Evolutionary conservation across 345 rosid genomes (phyloP).

Genomic region (Linum tenue): DNA sequence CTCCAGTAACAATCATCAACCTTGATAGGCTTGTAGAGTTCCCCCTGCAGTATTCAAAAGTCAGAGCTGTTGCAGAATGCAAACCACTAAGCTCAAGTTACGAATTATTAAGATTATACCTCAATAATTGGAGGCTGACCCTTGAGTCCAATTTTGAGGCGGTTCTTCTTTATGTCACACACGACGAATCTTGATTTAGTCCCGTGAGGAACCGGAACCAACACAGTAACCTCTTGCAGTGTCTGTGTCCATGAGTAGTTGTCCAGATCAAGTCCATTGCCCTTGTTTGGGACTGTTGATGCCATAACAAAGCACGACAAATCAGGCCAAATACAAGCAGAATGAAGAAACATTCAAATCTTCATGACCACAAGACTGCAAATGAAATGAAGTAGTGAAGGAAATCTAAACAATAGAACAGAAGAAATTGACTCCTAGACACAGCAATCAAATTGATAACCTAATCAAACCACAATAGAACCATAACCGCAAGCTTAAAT

Average conservation of each 20-base stretch:
- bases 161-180: slow-evolving; percentile 81
- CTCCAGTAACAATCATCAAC: slow-evolving; percentile 93
- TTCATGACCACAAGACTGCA: not conserved
- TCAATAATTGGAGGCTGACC: slow-evolving; percentile 75
- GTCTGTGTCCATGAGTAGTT: slow-evolving; percentile 84
- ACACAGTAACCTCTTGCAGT: slow-evolving; percentile 69
- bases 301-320: not conserved
- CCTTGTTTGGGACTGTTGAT: slow-evolving; percentile 67
- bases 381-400: not conserved
- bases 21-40: slow-evolving; percentile 49
- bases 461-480: not conserved
- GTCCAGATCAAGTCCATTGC: slow-evolving; percentile 85
- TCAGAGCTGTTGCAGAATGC: not conserved
- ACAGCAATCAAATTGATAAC: not conserved
- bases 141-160: slow-evolving; percentile 74
- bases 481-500: not conserved
- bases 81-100: not conserved
- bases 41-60: slow-evolving; percentile 42
- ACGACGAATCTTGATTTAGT: slow-evolving; percentile 60
- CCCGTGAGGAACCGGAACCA: slow-evolving; percentile 64
- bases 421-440: too few species aligned
- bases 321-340: not conserved
- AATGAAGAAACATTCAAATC: not conserved
- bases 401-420: not conserved
- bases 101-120: slow-evolving; percentile 30